Evolutionary conservation across 805 yeast species (phyloP), one percentile per base, ranked within the genome.

Genomic region (Candida mattraensis): DNA sequence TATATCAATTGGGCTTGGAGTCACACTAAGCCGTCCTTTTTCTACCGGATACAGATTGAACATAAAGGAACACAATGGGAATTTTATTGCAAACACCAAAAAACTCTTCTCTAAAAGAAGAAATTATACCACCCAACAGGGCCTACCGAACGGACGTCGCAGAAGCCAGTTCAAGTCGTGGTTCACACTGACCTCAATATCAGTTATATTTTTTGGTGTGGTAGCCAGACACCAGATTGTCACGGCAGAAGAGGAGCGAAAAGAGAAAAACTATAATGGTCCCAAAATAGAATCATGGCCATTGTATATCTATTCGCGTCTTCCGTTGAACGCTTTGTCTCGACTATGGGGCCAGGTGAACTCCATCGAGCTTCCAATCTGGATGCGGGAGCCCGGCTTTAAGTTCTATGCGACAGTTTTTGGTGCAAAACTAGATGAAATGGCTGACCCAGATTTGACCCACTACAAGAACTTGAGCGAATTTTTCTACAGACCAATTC

Each of bases 281-380:
- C 69, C 74, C 37, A 72, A 72, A 48, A 89, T 88, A 7, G 75
- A 76, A 46, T 83, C 94, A 7, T 89, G 97, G 97, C 80, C 83
- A 26, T 75, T 91, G 38, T 89, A 87, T 54, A 83, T 93, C 19
- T 93, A 93, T 61, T 78, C 88, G 3, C 81, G 96, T 2, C 68
- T 93, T 30, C 99, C 99, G 1, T 72, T 93, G 56, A 87, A 89
- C 56, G 85, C 96, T 1, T 69, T 88, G 21, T 88, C 97, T 1
- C 75, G 99, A 43, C 63, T 91, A 28, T 93, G 99, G 99, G 99
- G 99, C 20, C 79, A 77, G 51, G 74, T 93, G 39, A 93, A 93
- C 57, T 80, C 80, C 37, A 71, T 89, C 28, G 81, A 78, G 29
- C 68, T 93, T 44, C 99, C 99, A 0, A 71, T 80, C 17, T 87